Percentiles rank a stretch among this genome's conserved stretches.
Conservation (phyloP, 2,329 filamentous ascomycete species). For the Pseudogymnoascus pannorum region DNA sequence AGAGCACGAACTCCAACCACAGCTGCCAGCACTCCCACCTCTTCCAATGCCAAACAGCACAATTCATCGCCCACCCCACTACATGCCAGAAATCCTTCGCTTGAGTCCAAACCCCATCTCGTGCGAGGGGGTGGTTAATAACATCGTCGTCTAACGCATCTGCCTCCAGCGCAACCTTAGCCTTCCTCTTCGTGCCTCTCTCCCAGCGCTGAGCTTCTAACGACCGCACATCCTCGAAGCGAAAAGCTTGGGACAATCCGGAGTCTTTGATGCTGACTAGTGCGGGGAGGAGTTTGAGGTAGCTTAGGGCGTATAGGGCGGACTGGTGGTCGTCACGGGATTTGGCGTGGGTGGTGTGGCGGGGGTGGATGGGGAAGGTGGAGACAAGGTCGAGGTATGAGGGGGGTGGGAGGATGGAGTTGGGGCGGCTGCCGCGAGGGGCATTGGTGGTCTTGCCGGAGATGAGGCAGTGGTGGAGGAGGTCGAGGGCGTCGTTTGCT, state of each 20-base stretch:
- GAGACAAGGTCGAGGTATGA: constrained; percentile 69
- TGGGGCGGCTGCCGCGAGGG: constrained; percentile 23
- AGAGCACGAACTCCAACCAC: constrained; percentile 75
- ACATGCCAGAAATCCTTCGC: constrained; percentile 84
- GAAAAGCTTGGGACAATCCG: constrained; percentile 18
- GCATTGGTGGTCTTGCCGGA: constrained; percentile 34
- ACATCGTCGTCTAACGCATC: constrained; percentile 34
- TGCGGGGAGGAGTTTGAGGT: neutral
- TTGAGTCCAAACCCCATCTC: constrained; percentile 60
- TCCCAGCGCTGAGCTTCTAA: constrained; percentile 21
- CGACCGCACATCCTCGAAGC: constrained; percentile 39
- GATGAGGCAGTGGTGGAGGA: constrained; percentile 57
- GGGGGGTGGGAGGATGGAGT: constrained; percentile 47
- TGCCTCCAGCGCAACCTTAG: constrained; percentile 29
- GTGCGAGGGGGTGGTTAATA: constrained; percentile 53
- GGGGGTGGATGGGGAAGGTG: constrained; percentile 76
- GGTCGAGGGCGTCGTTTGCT: constrained; percentile 52
- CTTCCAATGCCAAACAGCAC: constrained; percentile 62
- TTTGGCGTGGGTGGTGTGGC: constrained; percentile 64
- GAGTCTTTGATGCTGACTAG: neutral
- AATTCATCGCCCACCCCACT: constrained; percentile 90
- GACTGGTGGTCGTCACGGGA: constrained; percentile 38
- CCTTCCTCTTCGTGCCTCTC: constrained; percentile 22
- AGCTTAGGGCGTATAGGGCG: neutral
- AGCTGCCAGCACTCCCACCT: constrained; percentile 77